Percentiles rank a stretch among this genome's conserved stretches.
These are phyloP conservation scores for Ampelomyces quisqualis DNA, from an alignment of 2,329 filamentous ascomycete genomes.

Conservation along the genomic window DNA sequence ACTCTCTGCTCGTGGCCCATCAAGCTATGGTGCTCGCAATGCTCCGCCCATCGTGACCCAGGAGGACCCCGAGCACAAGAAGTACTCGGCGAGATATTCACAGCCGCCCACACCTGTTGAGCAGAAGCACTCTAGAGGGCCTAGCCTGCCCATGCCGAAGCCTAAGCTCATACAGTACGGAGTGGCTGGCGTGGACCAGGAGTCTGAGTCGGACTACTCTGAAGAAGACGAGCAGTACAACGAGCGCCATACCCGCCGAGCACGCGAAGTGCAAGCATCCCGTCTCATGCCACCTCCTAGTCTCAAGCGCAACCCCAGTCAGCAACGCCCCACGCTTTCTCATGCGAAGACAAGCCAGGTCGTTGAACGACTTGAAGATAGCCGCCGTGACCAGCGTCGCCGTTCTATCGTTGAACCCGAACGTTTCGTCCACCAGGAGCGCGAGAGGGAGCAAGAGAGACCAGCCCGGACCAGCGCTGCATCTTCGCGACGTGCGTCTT, in stretches of 20 bases:
- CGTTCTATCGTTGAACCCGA: conserved; percentile 22
- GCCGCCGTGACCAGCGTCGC: conserved; percentile 7
- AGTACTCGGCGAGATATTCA: conserved; percentile 34
- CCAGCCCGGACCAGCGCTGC: conserved; percentile 19
- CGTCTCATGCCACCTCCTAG: conserved; percentile 32
- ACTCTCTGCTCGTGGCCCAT: conserved; percentile 23
- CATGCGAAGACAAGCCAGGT: conserved; percentile 31
- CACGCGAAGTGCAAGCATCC: conserved; percentile 7
- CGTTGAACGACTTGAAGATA: conserved; percentile 6
- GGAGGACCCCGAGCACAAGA: conserved; percentile 17
- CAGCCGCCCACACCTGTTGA: conserved; percentile 12
- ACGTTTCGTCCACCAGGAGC: conserved; percentile 13
- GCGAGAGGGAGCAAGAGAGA: conserved; percentile 12
- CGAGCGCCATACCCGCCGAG: conserved; percentile 5
- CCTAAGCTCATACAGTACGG: conserved; percentile 1
- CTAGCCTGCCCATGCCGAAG: neutral
- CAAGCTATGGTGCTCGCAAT: conserved; percentile 20
- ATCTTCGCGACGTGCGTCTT: conserved; percentile 21
- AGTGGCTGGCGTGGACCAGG: conserved; percentile 15
- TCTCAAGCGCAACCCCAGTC: conserved; percentile 12
- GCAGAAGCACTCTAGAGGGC: neutral
- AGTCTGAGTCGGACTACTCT: conserved; percentile 18
- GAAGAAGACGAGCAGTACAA: conserved; percentile 19
- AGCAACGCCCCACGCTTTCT: conserved; percentile 26
- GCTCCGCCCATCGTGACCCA: conserved; percentile 28